Evolutionary conservation across 805 yeast genomes (phyloP).

Genomic region (Brettanomyces anomalus): DNA sequence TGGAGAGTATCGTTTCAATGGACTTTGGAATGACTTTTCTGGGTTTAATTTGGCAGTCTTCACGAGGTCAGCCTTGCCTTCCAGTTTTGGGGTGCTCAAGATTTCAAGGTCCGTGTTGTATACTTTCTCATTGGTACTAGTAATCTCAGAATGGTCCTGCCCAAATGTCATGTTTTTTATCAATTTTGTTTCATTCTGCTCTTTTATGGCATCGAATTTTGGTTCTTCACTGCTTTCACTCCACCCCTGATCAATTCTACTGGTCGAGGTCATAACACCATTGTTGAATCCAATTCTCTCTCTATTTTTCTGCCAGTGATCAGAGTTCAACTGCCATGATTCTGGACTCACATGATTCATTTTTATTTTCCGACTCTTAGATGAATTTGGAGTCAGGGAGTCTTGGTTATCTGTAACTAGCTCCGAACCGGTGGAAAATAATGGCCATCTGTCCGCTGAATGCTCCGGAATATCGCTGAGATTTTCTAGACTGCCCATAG

Average conservation of each 20-base stretch:
- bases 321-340: slow-evolving; percentile 19
- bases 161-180: slow-evolving; percentile 16
- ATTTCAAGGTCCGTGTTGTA: too few species aligned
- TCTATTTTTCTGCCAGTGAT: slow-evolving; percentile 15
- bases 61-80: too few species aligned
- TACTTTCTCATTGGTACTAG: neutral
- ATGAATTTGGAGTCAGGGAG: too few species aligned
- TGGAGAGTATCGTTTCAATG: too few species aligned
- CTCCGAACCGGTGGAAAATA: slow-evolving; percentile 2
- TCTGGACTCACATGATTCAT: slow-evolving; percentile 20
- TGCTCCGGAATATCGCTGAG: slow-evolving; percentile 17
- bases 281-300: slow-evolving; percentile 11
- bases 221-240: neutral
- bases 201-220: neutral
- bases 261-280: neutral
- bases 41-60: too few species aligned
- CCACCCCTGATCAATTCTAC: neutral
- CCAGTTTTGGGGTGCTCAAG: too few species aligned
- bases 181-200: slow-evolving; percentile 6
- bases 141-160: neutral
- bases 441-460: slow-evolving; percentile 11
- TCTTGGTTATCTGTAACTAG: neutral
- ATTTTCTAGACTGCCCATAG: slow-evolving; percentile 4
- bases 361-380: too few species aligned
- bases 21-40: too few species aligned